These are phyloP conservation scores for Reticulascus tulasneorum DNA, from an alignment of 2,329 filamentous ascomycete species.

Conservation along the genomic window DNA sequence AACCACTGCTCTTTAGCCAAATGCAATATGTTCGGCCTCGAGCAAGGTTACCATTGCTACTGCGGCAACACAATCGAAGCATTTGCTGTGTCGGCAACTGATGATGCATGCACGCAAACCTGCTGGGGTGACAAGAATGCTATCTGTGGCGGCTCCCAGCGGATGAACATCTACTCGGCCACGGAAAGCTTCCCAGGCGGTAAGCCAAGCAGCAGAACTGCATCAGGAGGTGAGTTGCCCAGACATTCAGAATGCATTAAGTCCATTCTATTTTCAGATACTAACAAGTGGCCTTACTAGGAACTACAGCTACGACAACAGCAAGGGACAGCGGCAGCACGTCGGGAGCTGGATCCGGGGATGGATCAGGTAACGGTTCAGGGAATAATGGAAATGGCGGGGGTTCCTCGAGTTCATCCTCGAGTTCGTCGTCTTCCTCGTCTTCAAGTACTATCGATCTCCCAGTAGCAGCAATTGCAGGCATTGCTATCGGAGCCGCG, in stretches of 20 bases:
- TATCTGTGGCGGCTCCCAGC: conserved; percentile 1
- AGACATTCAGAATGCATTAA: no score
- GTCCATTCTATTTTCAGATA: no score
- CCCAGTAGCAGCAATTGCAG: neutral
- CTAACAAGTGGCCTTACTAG: no score
- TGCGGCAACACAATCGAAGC: conserved; percentile 18
- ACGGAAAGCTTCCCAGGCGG: no score
- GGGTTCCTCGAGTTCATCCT: neutral
- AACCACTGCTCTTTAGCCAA: conserved; percentile 5
- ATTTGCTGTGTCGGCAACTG: conserved; percentile 3
- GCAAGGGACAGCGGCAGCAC: no score
- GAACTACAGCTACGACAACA: no score
- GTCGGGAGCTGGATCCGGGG: no score
- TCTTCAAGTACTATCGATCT: neutral
- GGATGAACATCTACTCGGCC: conserved; percentile 9
- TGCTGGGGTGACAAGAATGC: conserved; percentile 2
- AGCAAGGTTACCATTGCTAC: conserved; percentile 32
- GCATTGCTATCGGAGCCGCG: conserved; percentile 2
- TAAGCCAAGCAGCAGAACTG: no score
- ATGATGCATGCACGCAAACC: neutral
- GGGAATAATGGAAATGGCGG: neutral
- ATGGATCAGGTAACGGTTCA: neutral
- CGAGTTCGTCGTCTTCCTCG: neutral
- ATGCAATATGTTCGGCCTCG: conserved; percentile 26
- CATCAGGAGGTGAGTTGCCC: no score